Evolutionary conservation across 345 rosid species (phyloP), one percentile per base, ranked within the genome.

Genomic region (Carallia pectinifolia): DNA sequence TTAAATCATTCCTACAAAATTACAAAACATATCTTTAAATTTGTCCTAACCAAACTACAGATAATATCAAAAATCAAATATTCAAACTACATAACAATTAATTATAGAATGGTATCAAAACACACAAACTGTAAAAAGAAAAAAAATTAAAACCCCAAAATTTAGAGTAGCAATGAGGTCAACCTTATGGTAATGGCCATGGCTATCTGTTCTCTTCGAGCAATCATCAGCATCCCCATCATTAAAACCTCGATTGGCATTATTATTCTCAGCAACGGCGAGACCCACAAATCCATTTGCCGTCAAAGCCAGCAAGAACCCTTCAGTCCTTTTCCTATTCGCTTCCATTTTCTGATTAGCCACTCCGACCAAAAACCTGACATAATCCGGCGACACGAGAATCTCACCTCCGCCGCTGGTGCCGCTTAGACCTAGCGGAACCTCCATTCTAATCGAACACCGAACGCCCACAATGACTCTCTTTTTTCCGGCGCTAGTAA

Each of bases 291-390:
- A 85, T 27, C 80, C 85, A 37, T 68, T 76, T 63, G 66, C 78
- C 7, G 30, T 37, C 71, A 91, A 79, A 73, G 88, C 82, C 8
- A 54, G 23, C 19, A 87, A 66, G 68, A 94, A 87, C 67, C 83
- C 91, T 31, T 84, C 85, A 18, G 86, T 85, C 77, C 97, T 81
- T 76, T 77, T 88, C 82, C 84, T 71, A 73, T 94, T 91, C 7
- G 91, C 91, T 66, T 79, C 91, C 97, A 91, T 91, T 80, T 94
- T 94, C 85, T 83, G 87, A 80, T 91, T 94, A 4, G 92, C 97
- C 56, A 87, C 67, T 4, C 71, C 85, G 60, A 91, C 87, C 50
- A 91, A 86, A 70, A 86, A 90, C 85, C 76, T 87, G 40, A 90
- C 87, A 53, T 91, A 94, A 55, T 91, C 90, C 0, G 64, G 40